Percentiles rank a stretch among this genome's conserved stretches.
phyloP scores from a whole-genome alignment of 768 basidiomycete genomes.

The Mycena albidolilacea region DNA sequence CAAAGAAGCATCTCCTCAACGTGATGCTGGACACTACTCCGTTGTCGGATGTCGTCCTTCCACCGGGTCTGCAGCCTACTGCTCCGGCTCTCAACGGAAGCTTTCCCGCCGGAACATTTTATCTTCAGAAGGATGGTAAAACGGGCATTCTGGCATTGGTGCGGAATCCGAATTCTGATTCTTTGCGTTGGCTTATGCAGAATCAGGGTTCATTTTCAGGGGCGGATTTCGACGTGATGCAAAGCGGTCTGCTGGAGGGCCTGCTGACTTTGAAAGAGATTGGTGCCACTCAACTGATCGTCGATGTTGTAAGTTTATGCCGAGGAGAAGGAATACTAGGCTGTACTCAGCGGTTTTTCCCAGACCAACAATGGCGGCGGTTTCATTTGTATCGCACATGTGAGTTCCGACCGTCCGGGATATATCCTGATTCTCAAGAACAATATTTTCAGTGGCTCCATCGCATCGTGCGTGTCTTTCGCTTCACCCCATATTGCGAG shows the following conservation, averaged over 20 bases:
- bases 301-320: conserved; percentile 65
- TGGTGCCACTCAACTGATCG: conserved; percentile 69
- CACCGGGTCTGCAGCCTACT: conserved; percentile 55
- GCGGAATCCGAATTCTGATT: conserved; percentile 41
- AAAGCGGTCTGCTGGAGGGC: conserved; percentile 61
- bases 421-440: not conserved
- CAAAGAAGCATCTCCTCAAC: conserved; percentile 59
- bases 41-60: conserved; percentile 59
- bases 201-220: conserved; percentile 67
- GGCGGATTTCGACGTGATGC: conserved; percentile 56
- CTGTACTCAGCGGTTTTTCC: not conserved
- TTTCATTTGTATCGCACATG: conserved; percentile 75
- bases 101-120: conserved; percentile 67
- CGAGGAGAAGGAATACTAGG: not conserved
- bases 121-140: conserved; percentile 63
- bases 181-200: conserved; percentile 55
- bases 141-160: conserved; percentile 55
- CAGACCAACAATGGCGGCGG: conserved; percentile 69
- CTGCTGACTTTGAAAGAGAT: conserved; percentile 60
- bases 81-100: conserved; percentile 59
- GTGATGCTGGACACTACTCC: conserved; percentile 65
- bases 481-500: not conserved
- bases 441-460: conserved; percentile 56
- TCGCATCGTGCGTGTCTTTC: conserved; percentile 54
- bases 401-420: conserved; percentile 44